Conservation (phyloP, 345 rosid species). For the thale cress (Arabidopsis thaliana) region TAIR10.1 NC_003071.7:10610501-10611000, state of each 20-base stretch:
- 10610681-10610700: not conserved
- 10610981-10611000: too few relatives aligned
- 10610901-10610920: not conserved
- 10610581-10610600: constrained; percentile 16
- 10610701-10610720: not conserved
- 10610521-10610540: too few relatives aligned
- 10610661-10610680: not conserved
- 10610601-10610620: not conserved
- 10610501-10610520: too few relatives aligned
- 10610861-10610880: not conserved
- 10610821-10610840: not conserved
- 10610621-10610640: not conserved
- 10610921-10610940: not conserved
- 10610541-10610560: not conserved
- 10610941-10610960: too few relatives aligned
- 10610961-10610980: too few relatives aligned
- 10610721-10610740: not conserved
- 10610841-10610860: not conserved
- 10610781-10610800: not conserved
- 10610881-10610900: constrained; percentile 27
- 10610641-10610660: not conserved
- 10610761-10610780: too few relatives aligned
- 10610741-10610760: not conserved
- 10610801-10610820: constrained; percentile 5
- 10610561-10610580: constrained; percentile 3